Percentiles rank a stretch among this genome's conserved stretches.
phyloP scores from a whole-genome alignment of 305 asterid genomes.

The Coffea humblotiana region DNA sequence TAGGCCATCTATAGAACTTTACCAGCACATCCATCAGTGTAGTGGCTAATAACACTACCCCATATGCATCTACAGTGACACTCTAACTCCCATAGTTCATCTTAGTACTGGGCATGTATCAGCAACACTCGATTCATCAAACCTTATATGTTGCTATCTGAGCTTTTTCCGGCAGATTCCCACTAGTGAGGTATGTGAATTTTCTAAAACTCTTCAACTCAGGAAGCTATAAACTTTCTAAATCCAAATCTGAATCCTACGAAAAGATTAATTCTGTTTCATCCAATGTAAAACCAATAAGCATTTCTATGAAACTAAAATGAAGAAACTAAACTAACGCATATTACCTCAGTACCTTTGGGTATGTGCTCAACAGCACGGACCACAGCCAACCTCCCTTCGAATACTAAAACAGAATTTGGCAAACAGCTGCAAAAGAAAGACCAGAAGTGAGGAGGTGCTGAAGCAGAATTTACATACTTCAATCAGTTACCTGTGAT shows the following conservation, averaged over 20 bases:
- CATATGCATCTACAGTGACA: too few relatives aligned
- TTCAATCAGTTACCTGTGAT: conserved; percentile 70
- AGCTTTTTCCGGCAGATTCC: not conserved
- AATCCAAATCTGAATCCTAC: not conserved
- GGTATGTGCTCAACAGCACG: conserved; percentile 72
- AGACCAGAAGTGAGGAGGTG: conserved; percentile 28
- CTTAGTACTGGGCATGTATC: not conserved
- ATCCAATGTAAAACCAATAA: not conserved
- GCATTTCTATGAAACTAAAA: not conserved
- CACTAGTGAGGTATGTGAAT: not conserved
- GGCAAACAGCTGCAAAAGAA: conserved; percentile 73
- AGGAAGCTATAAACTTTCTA: not conserved
- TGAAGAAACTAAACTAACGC: not conserved
- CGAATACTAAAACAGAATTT: conserved; percentile 82
- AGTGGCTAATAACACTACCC: too few relatives aligned
- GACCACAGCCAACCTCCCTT: conserved; percentile 73
- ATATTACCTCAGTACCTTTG: conserved; percentile 87
- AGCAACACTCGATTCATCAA: not conserved
- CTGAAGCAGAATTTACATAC: conserved; percentile 13
- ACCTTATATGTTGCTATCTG: not conserved
- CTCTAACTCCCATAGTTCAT: too few relatives aligned
- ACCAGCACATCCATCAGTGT: too few relatives aligned
- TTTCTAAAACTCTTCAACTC: not conserved
- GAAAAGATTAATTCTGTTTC: not conserved
- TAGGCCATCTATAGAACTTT: too few relatives aligned